Base-by-base conservation (phyloP, 495 filamentous ascomycete species). In the Xylaria nigripes region DNA sequence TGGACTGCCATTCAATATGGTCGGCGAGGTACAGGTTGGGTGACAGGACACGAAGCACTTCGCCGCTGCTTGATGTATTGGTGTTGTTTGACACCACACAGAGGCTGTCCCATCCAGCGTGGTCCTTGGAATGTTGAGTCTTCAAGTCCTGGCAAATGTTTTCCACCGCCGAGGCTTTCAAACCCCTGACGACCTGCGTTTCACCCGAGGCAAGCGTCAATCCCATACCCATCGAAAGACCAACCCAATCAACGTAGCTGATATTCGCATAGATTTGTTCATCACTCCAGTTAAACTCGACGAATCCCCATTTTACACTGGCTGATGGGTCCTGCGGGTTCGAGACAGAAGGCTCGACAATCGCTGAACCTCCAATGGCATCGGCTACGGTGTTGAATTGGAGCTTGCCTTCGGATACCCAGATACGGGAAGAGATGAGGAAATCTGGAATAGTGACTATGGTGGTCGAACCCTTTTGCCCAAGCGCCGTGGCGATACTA, bases 181-280 rank as follows among this genome's bases (percentile, higher is more conserved):
- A 61, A 29, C 74, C 74, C 23, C 54, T 50, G 6, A 70, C 72
- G 1, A 48, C 50, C 48, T 74, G 72, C 4, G 48, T 61, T 34
- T 56, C 52, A n/a, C 65, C 67, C 40, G 27, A 55, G 22, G 54
- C 60, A 25, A 64, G 55, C 25, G 61, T 68, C 19, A 77, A 54
- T n/a, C 51, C 62, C 64, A 76, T 71, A 30, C 69, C 66, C 51
- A 76, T 63, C n/a, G 66, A 54, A 15, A 76, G 57, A 38, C 72
- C 72, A 55, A 76, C 72, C 56, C 76, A 77, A 56, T 77, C 74
- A 22, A 77, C 74, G 55, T 72, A 75, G 45, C 61, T 70, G 52
- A 77, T 70, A 59, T 77, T 74, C 56, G 71, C 70, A 25, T 61
- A 77, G 27, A 76, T 62, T 6, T 63, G 58, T 24, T 55, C 56